phyloP scores from a whole-genome alignment of 2,329 filamentous ascomycete species.

The Amauroascus niger region DNA sequence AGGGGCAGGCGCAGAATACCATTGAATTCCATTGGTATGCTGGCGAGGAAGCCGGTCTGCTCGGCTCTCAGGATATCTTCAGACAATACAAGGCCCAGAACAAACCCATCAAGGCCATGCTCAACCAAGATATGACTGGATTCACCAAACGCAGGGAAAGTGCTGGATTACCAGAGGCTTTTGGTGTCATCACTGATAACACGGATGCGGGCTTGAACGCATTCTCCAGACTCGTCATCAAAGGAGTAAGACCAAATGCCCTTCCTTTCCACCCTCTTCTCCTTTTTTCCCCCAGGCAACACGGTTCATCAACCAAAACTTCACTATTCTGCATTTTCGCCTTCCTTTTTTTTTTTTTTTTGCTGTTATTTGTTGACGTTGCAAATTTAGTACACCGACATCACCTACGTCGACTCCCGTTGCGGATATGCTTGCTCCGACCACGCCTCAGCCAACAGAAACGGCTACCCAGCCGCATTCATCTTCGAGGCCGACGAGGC shows the following conservation, averaged over 20 bases:
- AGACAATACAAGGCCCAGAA: not conserved
- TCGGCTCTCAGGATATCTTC: conserved; percentile 11
- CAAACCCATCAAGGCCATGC: conserved; percentile 11
- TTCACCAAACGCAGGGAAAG: conserved; percentile 1
- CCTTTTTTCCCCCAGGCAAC: no score
- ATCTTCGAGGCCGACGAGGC: not conserved
- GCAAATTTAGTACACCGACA: conserved; percentile 6
- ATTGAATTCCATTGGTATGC: conserved; percentile 15
- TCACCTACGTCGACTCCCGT: not conserved
- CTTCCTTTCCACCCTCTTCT: not conserved
- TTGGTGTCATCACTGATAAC: conserved; percentile 9
- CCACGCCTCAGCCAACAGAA: conserved; percentile 4
- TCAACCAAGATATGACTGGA: conserved; percentile 11
- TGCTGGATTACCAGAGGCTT: conserved; percentile 8
- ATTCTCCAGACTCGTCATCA: conserved; percentile 8
- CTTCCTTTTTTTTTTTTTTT: not conserved
- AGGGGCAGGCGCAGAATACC: conserved; percentile 6
- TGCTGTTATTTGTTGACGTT: not conserved
- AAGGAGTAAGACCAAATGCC: conserved; percentile 1
- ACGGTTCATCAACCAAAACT: no score
- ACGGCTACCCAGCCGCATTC: conserved; percentile 9
- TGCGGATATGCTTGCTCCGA: conserved; percentile 12
- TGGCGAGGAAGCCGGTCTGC: conserved; percentile 6
- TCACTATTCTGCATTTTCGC: no score
- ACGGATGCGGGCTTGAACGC: not conserved